Evolutionary conservation across 495 filamentous ascomycete species (phyloP), one percentile per base, ranked within the genome.

Genomic region (Podospora sp.): DNA sequence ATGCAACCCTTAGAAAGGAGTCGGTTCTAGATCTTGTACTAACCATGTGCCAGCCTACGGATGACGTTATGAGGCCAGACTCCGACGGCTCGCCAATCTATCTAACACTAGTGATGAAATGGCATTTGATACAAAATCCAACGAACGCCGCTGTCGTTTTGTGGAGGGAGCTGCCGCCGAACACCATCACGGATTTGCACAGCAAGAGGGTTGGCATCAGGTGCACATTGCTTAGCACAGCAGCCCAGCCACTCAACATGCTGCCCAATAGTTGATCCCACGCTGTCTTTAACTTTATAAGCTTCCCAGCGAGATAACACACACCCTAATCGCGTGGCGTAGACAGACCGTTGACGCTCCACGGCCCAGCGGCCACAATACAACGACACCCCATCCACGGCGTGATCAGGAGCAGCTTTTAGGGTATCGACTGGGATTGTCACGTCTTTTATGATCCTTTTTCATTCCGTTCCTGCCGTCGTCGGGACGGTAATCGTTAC

Each of bases 401-500:
- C 40, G 40, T 46, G 40, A 46, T 46, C 11, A 46, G 40, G 40
- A 46, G 40, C 40, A 46, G 16, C 40, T 46, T 6, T 12, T 12
- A 14, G 40, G 52, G 61, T 36, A 63, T 40, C 24, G 50, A 18
- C 59, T 69, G 60, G 60, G 67, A 68, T 72, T 66, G 66, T 74
- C 74, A 72, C 60, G 71, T 74, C 66, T 68, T 73, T 77, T 79
- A 76, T 73, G 71, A 75, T 78, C 70, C 69, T 69, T 71, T 74
- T 79, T 73, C 71, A 63, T 73, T 78, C 77, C 71, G 65, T 76
- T 75, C 71, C 69, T 66, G 74, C 72, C 69, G 65, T 65, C 67
- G 56, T 72, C 69, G 63, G 56, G 69, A 76, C 73, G 71, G 69
- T 75, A 69, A 67, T 76, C 75, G 79, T 82, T 81, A 78, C 78